Evolutionary conservation across 495 filamentous ascomycete genomes (phyloP), one percentile per base, ranked within the genome.

Genomic region (Neurospora sp.): DNA sequence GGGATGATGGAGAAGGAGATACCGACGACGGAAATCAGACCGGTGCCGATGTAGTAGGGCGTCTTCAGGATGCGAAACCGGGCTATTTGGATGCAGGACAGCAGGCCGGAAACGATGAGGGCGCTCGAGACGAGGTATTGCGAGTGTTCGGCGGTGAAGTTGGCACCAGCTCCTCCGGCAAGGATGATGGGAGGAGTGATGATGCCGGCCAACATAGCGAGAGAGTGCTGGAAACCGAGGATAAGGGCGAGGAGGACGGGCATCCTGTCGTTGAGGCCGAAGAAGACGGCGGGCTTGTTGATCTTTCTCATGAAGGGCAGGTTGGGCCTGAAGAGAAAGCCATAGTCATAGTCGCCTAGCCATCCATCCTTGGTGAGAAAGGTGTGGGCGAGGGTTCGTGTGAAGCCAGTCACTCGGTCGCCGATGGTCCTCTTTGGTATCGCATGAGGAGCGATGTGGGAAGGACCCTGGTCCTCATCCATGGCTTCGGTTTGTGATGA

Each of bases 111-210:
- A 37, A 95, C 92, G 73, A 98, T 96, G 77, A 97, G 83, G 0
- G 94, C 93, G 5, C 94, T 95, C 2, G 94, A 97, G 10, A 98
- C 94, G 10, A 98, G 87, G 80, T 98, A 95, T 80, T 93, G 91
- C 39, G 89, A 88, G 12, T 88, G 78, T 0, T 86, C 87, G 4
- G 83, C 73, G 8, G 78, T 80, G 20, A 96, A 85, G 77, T 93
- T 92, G 74, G 90, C 94, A 12, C 91, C 90, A 35, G 77, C 82
- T 20, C 88, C 80, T 20, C 90, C 88, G 18, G 88, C 83, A 72
- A 97, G 87, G 75, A 96, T 89, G 76, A 97, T 91, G 8, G 94
- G 93, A 54, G 93, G 92, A 10, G 92, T 90, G 79, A 96, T 93
- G 76, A 87, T 76, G 40, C 86, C 86, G 23, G 86, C 86, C 76